Conservation (phyloP, 306 rosid genomes). For the Ormosia emarginata region DNA sequence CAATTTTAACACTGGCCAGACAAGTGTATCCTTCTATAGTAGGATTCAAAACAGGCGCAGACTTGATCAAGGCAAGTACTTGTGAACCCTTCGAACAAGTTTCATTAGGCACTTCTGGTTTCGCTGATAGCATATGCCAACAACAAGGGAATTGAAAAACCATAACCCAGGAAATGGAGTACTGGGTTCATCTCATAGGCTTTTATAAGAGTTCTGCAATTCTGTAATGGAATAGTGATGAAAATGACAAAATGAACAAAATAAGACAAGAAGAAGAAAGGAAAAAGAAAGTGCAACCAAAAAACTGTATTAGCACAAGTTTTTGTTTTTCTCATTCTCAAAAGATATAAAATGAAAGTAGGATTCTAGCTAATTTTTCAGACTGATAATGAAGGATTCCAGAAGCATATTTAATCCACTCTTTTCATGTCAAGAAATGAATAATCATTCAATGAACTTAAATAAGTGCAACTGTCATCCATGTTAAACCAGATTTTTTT, state of each 20-base stretch:
- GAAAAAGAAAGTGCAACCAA: not conserved
- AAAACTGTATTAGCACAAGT: not conserved
- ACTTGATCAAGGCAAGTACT: not conserved
- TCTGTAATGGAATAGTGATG: constrained; percentile 46
- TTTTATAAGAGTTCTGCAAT: constrained; percentile 70
- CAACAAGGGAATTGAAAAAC: constrained; percentile 61
- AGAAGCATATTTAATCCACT: not conserved
- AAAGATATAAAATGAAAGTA: not conserved
- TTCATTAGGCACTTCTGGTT: constrained; percentile 43
- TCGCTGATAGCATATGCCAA: constrained; percentile 52
- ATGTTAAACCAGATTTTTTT: constrained; percentile 5
- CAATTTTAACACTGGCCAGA: not conserved
- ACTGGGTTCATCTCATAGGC: constrained; percentile 90
- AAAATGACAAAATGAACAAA: constrained; percentile 5
- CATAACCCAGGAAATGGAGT: constrained; percentile 64
- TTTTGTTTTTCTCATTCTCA: no score
- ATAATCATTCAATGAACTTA: not conserved
- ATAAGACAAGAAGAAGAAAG: not conserved
- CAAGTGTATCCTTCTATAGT: not conserved
- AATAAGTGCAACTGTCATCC: not conserved
- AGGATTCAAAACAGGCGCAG: not conserved
- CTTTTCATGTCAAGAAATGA: not conserved
- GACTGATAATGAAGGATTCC: not conserved
- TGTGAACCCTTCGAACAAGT: constrained; percentile 8
- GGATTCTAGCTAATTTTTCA: not conserved